A percentile compares a stretch with the other conserved stretches of the same genome.
These are phyloP conservation scores for Astrothelium macrocarpum DNA, from an alignment of 495 filamentous ascomycete genomes.

Conservation along the genomic window DNA sequence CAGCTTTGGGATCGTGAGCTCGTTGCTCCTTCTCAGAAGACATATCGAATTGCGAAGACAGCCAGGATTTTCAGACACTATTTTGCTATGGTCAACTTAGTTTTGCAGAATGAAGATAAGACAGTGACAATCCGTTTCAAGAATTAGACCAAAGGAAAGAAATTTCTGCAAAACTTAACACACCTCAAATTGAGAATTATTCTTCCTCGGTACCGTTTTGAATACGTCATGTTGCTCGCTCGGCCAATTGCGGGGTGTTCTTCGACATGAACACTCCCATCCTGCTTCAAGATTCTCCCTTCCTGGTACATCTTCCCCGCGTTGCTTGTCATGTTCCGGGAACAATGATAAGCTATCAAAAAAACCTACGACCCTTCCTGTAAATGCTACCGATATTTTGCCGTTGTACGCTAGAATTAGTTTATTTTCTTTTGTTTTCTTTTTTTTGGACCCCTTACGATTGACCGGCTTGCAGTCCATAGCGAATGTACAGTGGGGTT, in stretches of 20 bases:
- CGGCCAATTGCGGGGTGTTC: not conserved
- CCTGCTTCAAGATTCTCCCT: too few relatives aligned
- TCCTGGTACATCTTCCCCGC: too few relatives aligned
- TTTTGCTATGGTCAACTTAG: not conserved
- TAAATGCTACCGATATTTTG: not conserved
- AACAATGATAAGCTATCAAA: too few relatives aligned
- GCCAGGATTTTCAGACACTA: not conserved
- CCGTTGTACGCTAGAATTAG: too few relatives aligned
- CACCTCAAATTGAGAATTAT: too few relatives aligned
- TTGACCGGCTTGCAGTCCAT: too few relatives aligned
- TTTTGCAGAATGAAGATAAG: not conserved
- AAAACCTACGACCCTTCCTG: not conserved
- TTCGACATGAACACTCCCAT: not conserved
- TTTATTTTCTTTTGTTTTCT: too few relatives aligned
- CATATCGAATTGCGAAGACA: conserved; percentile 16
- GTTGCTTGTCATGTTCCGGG: too few relatives aligned
- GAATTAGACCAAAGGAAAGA: not conserved
- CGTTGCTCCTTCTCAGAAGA: conserved; percentile 23
- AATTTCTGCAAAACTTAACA: too few relatives aligned
- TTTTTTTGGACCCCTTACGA: too few relatives aligned
- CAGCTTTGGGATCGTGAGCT: conserved; percentile 24
- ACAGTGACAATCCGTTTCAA: not conserved
- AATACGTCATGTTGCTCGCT: not conserved
- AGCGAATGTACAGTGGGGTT: too few relatives aligned
- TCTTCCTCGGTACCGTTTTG: too few relatives aligned